Evolutionary conservation across 305 asterid genomes (phyloP), one percentile per base, ranked within the genome.

Genomic region (Nicotiana rustica): DNA sequence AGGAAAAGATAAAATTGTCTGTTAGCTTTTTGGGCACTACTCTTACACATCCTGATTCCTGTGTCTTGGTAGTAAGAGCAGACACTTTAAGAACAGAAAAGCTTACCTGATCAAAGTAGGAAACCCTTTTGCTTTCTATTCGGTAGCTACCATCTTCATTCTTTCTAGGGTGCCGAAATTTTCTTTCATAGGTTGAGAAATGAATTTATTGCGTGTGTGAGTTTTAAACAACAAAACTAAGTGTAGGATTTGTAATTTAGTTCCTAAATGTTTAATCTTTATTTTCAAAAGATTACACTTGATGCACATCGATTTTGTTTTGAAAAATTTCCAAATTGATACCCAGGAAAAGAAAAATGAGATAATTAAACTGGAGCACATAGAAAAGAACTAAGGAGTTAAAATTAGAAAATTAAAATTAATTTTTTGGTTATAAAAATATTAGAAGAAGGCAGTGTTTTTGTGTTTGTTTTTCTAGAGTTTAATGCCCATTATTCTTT

Each of bases 371-470:
- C 7, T 47, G 21, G 79, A 41, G 44, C 77, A 41, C 57, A 70
- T 41, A 41, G 59, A 38, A 70, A 69, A 70, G n/a, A 41, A 41
- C 18, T 70, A 10, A 70, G n/a, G 57, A 69, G 77, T 69, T 38
- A 38, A 70, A 57, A 44, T 70, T 19, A 70, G 60, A 70, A 41
- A 18, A 41, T 2, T 41, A 7, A 41, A 6, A 41, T 41, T 41
- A 41, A 6, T 41, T 41, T 41, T 36, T 41, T 41, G 49, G 49
- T 41, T 10, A 52, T 10, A 0, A 52, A 52, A 52, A 52, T 3
- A 12, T 10, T 52, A 52, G 59, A 12, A 52, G 2, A 47, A 21
- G 19, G 61, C 60, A 13, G 61, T 71, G 61, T 21, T 12, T 71
- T 47, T 47, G 38, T 21, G 79, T 13, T 71, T 71, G 25, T 71